phyloP scores from a whole-genome alignment of 306 rosid genomes.

The Neltuma alba region DNA sequence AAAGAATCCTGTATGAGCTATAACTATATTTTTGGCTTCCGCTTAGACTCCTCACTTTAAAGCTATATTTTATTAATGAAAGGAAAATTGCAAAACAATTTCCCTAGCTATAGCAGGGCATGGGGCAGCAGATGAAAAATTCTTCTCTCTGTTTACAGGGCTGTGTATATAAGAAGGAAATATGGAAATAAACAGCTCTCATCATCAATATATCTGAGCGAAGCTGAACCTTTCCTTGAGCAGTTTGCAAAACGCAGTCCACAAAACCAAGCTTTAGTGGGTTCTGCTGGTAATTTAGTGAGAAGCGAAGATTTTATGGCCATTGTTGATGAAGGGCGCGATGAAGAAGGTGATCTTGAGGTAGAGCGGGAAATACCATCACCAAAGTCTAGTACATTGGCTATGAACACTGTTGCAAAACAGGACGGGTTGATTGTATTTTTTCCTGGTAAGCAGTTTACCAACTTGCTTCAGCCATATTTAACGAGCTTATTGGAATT shows the following conservation, averaged over 20 bases:
- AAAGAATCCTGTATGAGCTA: neutral
- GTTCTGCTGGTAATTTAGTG: constrained; percentile 90
- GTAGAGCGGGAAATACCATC: constrained; percentile 55
- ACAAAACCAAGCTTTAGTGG: constrained; percentile 76
- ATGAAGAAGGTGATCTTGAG: constrained; percentile 88
- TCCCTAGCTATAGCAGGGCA: neutral
- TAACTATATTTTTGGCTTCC: constrained; percentile 32
- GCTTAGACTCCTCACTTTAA: constrained; percentile 6
- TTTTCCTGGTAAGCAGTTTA: constrained; percentile 75
- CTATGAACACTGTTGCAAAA: constrained; percentile 67
- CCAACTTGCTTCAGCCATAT: neutral
- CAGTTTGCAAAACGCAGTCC: constrained; percentile 82
- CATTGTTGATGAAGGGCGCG: constrained; percentile 69
- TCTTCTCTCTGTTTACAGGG: constrained; percentile 57
- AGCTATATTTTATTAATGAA: neutral
- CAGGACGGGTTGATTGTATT: constrained; percentile 83
- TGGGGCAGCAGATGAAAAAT: constrained; percentile 5
- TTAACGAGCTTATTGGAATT: constrained; percentile 22
- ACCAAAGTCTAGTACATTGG: constrained; percentile 51
- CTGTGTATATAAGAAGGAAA: constrained; percentile 79
- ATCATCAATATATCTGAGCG: constrained; percentile 77
- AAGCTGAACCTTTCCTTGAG: constrained; percentile 94
- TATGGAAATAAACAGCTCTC: constrained; percentile 75
- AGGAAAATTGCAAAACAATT: neutral
- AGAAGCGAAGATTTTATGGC: constrained; percentile 89